Conservation (phyloP, 495 filamentous ascomycete species). For the Aspergillus conjunctus region DNA sequence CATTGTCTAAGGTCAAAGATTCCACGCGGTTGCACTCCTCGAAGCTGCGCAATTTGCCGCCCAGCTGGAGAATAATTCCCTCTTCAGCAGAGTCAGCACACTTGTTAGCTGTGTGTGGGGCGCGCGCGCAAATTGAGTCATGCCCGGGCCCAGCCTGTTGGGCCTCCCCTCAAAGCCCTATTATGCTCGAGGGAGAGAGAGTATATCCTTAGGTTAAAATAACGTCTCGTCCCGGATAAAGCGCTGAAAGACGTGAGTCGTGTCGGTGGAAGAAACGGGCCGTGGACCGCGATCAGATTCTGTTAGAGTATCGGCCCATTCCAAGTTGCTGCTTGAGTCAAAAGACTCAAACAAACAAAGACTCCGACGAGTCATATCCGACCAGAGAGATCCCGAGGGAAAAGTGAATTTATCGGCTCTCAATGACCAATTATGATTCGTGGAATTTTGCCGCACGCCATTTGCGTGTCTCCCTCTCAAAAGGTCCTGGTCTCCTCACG, state of each 20-base stretch:
- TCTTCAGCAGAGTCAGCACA: too few species aligned
- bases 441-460: conserved; percentile 11
- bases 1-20: conserved; percentile 42
- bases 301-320: not conserved
- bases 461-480: not conserved
- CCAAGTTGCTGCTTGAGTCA: not conserved
- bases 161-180: too few species aligned
- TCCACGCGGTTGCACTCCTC: conserved; percentile 42
- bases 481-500: conserved; percentile 5
- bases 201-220: conserved; percentile 27
- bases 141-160: too few species aligned
- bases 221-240: conserved; percentile 37
- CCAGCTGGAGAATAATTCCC: too few species aligned
- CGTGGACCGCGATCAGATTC: conserved; percentile 13
- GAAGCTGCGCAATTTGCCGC: conserved; percentile 16
- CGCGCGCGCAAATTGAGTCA: too few species aligned
- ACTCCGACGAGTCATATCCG: not conserved
- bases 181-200: too few species aligned
- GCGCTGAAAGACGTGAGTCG: conserved; percentile 48
- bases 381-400: too few species aligned
- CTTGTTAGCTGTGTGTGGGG: too few species aligned
- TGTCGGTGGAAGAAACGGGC: conserved; percentile 33
- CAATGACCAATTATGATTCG: conserved; percentile 1
- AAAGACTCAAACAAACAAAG: not conserved
- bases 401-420: not conserved